Base-by-base conservation (phyloP, 495 filamentous ascomycete genomes). In the Alectoria sarmentosa region DNA sequence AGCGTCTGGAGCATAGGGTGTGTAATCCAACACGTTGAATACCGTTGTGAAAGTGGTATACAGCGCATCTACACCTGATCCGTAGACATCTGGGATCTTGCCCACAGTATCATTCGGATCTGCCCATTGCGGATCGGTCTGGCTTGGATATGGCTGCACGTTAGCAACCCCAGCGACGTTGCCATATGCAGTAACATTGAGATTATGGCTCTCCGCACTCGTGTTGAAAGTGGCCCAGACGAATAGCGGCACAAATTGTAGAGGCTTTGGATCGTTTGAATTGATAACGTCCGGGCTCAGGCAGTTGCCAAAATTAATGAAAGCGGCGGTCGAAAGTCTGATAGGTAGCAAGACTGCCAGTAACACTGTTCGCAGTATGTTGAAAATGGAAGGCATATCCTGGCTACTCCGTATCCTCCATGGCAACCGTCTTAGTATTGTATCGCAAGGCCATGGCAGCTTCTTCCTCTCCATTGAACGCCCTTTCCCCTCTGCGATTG, bases 251-350 rank as follows among this genome's bases (percentile, higher is more conserved):
- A 85, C 79, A 74, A 92, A 96, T 78, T 98, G 95, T n/a, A 98
- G 78, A 62, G 72, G 82, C 67, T 67, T 66, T 32, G 83, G 82
- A 30, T 73, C 67, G 37, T 65, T 68, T 26, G 79, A 83, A 52
- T 78, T 77, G 66, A 84, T 74, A 66, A 86, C 83, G n/a, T 71
- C 73, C 44, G 84, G 76, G 58, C 77, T 74, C 48, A 98, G 74
- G 75, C 94, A 98, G 75, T 98, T 97, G 7, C 90, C 81, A 73
- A 94, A 96, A 44, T 83, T 76, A 61, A 97, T 75, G 69, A 84
- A 80, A 32, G 83, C 87, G 30, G 89, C 89, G 19, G 54, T 28
- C 19, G 64, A 42, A 17, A 67, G 32, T 38, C 32, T 49, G 32
- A 66, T 58, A 57, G 68, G 54, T 48, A 64, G 28, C 11, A 63